Percentiles rank a stretch among this genome's conserved stretches.
phyloP scores from a whole-genome alignment of 441 rosid species.

The Populus tomentosa region DNA sequence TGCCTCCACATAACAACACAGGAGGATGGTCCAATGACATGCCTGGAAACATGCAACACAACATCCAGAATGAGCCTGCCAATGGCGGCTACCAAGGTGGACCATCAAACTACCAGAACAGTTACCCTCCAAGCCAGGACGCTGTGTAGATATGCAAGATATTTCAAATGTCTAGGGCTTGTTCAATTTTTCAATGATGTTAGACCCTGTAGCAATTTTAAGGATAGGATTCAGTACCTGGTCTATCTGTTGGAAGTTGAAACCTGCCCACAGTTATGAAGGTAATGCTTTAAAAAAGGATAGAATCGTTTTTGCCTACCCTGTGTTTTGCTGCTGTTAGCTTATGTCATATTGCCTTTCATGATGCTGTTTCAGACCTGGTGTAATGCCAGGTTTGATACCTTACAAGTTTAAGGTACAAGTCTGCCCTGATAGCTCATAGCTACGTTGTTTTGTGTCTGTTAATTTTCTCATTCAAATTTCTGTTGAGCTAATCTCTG shows the following conservation, averaged over 20 bases:
- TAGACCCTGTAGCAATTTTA: not conserved
- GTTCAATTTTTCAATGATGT: not conserved
- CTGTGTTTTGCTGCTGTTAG: no score
- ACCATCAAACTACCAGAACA: slow-evolving; percentile 40
- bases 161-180: not conserved
- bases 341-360: no score
- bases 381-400: no score
- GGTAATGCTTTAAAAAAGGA: no score
- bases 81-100: slow-evolving; percentile 30
- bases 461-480: not conserved
- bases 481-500: not conserved
- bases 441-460: not conserved
- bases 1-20: slow-evolving; percentile 14
- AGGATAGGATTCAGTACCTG: not conserved
- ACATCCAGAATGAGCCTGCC: slow-evolving; percentile 13
- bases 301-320: no score
- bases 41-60: slow-evolving; percentile 17
- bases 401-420: no score
- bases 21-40: slow-evolving; percentile 23
- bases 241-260: not conserved
- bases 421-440: no score
- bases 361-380: no score
- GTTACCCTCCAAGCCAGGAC: slow-evolving; percentile 36
- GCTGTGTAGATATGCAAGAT: not conserved
- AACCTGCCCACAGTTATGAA: not conserved